Evolutionary conservation across 2,329 filamentous ascomycete genomes (phyloP).

Genomic region (Ciborinia camelliae): DNA sequence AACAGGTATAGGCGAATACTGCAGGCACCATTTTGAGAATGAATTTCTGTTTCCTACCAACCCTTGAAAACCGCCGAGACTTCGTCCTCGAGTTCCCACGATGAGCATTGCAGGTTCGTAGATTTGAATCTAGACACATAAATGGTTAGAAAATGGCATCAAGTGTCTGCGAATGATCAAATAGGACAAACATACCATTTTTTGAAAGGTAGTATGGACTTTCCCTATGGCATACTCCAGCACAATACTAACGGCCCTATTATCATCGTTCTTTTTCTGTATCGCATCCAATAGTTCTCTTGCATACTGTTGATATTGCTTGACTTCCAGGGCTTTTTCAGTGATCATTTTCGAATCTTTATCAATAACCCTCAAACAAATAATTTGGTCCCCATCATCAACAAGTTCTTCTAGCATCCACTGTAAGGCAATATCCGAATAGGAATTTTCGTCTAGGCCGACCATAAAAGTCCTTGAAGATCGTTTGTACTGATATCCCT

Average conservation of each 20-base stretch:
- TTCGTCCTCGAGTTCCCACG: slow-evolving; percentile 67
- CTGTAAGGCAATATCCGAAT: slow-evolving; percentile 69
- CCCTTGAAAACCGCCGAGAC: slow-evolving; percentile 66
- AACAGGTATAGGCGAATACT: slow-evolving; percentile 71
- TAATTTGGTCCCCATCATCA: slow-evolving; percentile 74
- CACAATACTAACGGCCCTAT: slow-evolving; percentile 69
- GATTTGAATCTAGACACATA: slow-evolving; percentile 57
- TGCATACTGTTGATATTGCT: slow-evolving; percentile 63
- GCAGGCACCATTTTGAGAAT: slow-evolving; percentile 71
- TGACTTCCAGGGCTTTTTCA: slow-evolving; percentile 55
- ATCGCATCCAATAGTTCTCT: slow-evolving; percentile 62
- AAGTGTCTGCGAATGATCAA: not conserved
- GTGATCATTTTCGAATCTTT: slow-evolving; percentile 65
- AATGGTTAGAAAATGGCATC: slow-evolving; percentile 20
- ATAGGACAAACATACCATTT: slow-evolving; percentile 55
- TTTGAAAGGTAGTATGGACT: slow-evolving; percentile 67
- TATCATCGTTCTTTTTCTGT: slow-evolving; percentile 65
- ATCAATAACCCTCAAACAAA: slow-evolving; percentile 68
- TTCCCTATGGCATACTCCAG: slow-evolving; percentile 70
- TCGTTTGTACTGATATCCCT: slow-evolving; percentile 65
- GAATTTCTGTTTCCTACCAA: slow-evolving; percentile 59
- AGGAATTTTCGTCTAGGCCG: slow-evolving; percentile 71
- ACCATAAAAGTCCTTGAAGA: slow-evolving; percentile 68
- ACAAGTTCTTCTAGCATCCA: slow-evolving; percentile 74
- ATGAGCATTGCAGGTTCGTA: slow-evolving; percentile 72